phyloP scores from a whole-genome alignment of 2,329 filamentous ascomycete genomes.

The Ceratocystis cubensis region DNA sequence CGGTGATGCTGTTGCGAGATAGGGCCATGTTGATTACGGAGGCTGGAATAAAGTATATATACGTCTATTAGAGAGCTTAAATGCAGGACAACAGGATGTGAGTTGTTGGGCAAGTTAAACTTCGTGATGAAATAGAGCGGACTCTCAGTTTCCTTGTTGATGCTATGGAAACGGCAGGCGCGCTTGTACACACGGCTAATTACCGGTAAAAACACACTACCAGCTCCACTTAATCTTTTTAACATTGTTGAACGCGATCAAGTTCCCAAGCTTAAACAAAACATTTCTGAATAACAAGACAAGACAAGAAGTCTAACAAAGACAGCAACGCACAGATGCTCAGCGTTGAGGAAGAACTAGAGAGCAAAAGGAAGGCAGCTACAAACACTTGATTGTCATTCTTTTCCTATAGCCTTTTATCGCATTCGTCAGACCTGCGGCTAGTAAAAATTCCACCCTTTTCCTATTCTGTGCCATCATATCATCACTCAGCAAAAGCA shows the following conservation, averaged over 20 bases:
- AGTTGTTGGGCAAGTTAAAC: neutral
- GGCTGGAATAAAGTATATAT: neutral
- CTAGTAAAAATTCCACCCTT: neutral
- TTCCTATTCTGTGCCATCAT: neutral
- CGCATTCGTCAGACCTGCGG: neutral
- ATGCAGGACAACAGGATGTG: neutral
- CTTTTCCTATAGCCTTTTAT: neutral
- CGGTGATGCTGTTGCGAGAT: slow-evolving; percentile 52
- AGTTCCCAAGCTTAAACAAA: neutral
- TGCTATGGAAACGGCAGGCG: slow-evolving; percentile 14
- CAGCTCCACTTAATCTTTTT: slow-evolving; percentile 10
- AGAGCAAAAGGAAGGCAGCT: neutral
- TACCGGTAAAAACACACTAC: neutral
- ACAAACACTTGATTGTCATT: neutral
- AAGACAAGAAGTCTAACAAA: neutral
- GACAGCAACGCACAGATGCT: neutral
- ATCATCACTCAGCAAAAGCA: neutral
- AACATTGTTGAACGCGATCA: neutral
- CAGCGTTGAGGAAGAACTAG: neutral
- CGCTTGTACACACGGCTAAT: neutral
- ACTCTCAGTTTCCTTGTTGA: neutral
- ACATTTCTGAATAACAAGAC: no score
- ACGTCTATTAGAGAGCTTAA: neutral
- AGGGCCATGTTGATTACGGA: slow-evolving; percentile 9
- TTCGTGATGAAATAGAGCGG: slow-evolving; percentile 1